phyloP scores from a whole-genome alignment of 1,284 basidiomycete species.

The Puccinia coronata region DNA sequence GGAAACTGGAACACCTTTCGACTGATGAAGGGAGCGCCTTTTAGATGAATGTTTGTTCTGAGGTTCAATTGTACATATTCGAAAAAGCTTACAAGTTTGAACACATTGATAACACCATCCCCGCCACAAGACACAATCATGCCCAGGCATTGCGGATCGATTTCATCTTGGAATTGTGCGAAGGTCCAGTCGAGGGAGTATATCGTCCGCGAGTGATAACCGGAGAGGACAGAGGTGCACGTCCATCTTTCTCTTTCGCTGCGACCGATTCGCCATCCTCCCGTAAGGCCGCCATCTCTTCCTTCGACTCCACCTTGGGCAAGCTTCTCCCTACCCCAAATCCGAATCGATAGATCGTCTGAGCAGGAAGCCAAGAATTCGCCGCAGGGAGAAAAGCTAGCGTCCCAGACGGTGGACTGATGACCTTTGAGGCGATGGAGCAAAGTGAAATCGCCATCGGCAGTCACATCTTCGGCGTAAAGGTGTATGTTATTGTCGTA shows the following conservation, averaged over 20 bases:
- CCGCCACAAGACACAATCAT: constrained; percentile 74
- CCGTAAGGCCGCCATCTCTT: constrained; percentile 53
- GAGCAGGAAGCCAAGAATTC: constrained; percentile 75
- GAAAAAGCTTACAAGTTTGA: constrained; percentile 64
- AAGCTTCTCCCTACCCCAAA: constrained; percentile 61
- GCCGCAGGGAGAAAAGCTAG: constrained; percentile 76
- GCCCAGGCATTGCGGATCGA: constrained; percentile 62
- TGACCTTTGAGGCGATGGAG: constrained; percentile 64
- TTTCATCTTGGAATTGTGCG: neutral
- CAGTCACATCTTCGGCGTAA: constrained; percentile 84
- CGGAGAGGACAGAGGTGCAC: constrained; percentile 56
- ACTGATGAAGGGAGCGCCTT: constrained; percentile 5
- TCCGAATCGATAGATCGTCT: constrained; percentile 72
- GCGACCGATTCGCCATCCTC: constrained; percentile 54
- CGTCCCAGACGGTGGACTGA: constrained; percentile 78
- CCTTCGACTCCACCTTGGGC: constrained; percentile 48
- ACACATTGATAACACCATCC: constrained; percentile 74
- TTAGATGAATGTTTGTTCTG: neutral
- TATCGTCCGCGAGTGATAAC: constrained; percentile 69
- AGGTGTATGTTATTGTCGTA: constrained; percentile 97
- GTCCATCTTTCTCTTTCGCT: constrained; percentile 59
- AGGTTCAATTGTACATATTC: neutral
- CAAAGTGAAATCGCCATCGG: constrained; percentile 90
- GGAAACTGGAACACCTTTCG: constrained; percentile 52
- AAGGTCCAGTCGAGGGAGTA: constrained; percentile 77